A percentile compares a stretch with the other conserved stretches of the same genome.
phyloP scores from a whole-genome alignment of 768 basidiomycete genomes.

The Paxillus ammoniavirescens region DNA sequence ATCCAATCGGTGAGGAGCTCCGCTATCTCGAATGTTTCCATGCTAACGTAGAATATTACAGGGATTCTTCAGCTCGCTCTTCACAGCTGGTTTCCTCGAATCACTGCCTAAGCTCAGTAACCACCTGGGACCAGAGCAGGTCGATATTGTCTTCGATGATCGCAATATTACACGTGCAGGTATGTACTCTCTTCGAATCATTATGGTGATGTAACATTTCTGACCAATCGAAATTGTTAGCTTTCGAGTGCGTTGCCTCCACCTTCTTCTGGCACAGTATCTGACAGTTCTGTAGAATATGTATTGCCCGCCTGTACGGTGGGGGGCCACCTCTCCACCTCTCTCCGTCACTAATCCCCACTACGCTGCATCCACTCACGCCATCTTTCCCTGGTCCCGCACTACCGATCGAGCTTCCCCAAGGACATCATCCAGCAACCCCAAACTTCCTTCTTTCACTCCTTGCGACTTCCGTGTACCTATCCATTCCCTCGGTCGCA shows the following conservation, averaged over 20 bases:
- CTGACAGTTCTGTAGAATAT: conserved; percentile 52
- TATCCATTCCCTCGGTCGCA: conserved; percentile 76
- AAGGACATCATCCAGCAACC: conserved; percentile 67
- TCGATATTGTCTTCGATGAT: conserved; percentile 78
- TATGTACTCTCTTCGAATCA: conserved; percentile 35
- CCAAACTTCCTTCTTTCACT: conserved; percentile 84
- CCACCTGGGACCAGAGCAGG: conserved; percentile 44
- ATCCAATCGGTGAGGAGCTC: conserved; percentile 71
- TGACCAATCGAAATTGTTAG: conserved; percentile 37
- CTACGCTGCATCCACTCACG: conserved; percentile 67
- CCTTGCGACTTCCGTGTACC: conserved; percentile 82
- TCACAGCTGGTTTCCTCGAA: conserved; percentile 77
- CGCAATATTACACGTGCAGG: conserved; percentile 86
- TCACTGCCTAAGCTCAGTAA: conserved; percentile 34
- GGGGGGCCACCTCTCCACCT: conserved; percentile 77
- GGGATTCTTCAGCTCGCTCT: conserved; percentile 89
- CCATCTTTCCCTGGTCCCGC: conserved; percentile 50
- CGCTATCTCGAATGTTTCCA: neutral
- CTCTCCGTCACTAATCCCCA: conserved; percentile 62
- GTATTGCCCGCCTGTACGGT: conserved; percentile 84
- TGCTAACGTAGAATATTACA: conserved; percentile 26
- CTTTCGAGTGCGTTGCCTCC: conserved; percentile 75
- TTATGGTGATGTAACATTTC: neutral
- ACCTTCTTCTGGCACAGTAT: neutral
- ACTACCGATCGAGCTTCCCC: conserved; percentile 34